Evolutionary conservation across 805 yeast genomes (phyloP).

Genomic region (Hanseniaspora nectarophila): DNA sequence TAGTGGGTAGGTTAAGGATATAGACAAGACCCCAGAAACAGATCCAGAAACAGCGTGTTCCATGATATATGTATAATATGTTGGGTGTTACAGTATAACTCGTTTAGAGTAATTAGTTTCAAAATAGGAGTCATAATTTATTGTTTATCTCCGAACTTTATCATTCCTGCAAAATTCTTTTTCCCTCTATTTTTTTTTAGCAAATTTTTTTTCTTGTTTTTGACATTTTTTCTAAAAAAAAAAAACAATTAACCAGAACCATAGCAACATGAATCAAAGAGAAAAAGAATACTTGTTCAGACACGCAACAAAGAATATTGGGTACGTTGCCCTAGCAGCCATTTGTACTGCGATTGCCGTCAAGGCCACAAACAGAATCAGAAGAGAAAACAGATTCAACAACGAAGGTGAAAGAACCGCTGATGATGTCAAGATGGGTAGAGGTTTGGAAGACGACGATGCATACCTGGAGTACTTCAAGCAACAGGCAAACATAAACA

Average conservation of each 20-base stretch:
- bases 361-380: conserved; percentile 8
- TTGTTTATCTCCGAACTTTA: too few relatives aligned
- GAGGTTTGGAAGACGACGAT: conserved; percentile 9
- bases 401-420: conserved; percentile 3
- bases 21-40: conserved; percentile 79
- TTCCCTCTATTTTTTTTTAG: too few relatives aligned
- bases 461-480: conserved; percentile 10
- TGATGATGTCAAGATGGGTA: conserved; percentile 6
- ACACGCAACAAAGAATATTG: conserved; percentile 7
- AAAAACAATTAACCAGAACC: too few relatives aligned
- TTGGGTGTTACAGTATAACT: too few relatives aligned
- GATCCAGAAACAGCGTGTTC: conserved; percentile 95
- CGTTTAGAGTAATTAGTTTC: too few relatives aligned
- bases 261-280: neutral
- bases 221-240: neutral
- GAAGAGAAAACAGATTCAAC: conserved; percentile 11
- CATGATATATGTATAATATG: too few relatives aligned
- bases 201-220: too few relatives aligned
- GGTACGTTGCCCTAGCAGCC: conserved; percentile 3
- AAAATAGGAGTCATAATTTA: too few relatives aligned
- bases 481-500: neutral
- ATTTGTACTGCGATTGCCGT: neutral
- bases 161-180: too few relatives aligned
- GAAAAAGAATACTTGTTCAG: neutral
- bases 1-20: conserved; percentile 80